These are phyloP conservation scores for Sophora flavescens DNA, from an alignment of 306 rosid genomes.

Conservation along the genomic window DNA sequence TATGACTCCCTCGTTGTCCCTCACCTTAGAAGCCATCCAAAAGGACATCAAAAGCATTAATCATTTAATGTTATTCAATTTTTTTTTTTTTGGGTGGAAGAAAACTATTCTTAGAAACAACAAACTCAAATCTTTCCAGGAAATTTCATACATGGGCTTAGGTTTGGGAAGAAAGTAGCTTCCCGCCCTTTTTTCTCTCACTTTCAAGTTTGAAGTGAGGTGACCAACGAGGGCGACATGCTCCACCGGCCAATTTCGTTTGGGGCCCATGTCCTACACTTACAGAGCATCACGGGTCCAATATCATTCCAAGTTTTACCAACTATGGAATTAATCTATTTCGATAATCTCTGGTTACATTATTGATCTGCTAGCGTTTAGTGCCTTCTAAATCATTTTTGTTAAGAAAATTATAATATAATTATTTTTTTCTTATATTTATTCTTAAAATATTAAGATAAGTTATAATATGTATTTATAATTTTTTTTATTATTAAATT, in stretches of 20 bases:
- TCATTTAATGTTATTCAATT: not conserved
- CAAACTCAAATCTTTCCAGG: slow-evolving; percentile 30
- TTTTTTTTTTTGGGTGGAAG: too few relatives aligned
- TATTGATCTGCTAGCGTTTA: not conserved
- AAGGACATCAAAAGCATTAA: not conserved
- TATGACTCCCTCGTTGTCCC: too few relatives aligned
- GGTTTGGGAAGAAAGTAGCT: slow-evolving; percentile 1
- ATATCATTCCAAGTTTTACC: slow-evolving; percentile 17
- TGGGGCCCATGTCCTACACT: slow-evolving; percentile 41
- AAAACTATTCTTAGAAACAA: slow-evolving; percentile 3
- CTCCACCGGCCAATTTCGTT: slow-evolving; percentile 43
- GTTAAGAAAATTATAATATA: not conserved
- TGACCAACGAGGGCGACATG: slow-evolving; percentile 40
- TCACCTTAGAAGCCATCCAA: too few relatives aligned
- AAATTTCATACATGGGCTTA: slow-evolving; percentile 44
- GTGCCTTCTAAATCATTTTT: not conserved
- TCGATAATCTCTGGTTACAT: slow-evolving; percentile 1
- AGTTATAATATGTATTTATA: too few relatives aligned
- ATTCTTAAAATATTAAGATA: too few relatives aligned
- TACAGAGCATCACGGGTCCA: slow-evolving; percentile 44
- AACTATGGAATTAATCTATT: slow-evolving; percentile 21
- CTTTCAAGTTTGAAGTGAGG: slow-evolving; percentile 25
- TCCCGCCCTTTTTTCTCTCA: slow-evolving; percentile 27
- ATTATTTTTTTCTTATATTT: too few relatives aligned
- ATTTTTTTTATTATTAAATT: too few relatives aligned